A percentile compares a stretch with the other conserved stretches of the same genome.
Evolutionary conservation across 2,329 filamentous ascomycete genomes (phyloP).

Genomic region (Colletotrichum shisoi): DNA sequence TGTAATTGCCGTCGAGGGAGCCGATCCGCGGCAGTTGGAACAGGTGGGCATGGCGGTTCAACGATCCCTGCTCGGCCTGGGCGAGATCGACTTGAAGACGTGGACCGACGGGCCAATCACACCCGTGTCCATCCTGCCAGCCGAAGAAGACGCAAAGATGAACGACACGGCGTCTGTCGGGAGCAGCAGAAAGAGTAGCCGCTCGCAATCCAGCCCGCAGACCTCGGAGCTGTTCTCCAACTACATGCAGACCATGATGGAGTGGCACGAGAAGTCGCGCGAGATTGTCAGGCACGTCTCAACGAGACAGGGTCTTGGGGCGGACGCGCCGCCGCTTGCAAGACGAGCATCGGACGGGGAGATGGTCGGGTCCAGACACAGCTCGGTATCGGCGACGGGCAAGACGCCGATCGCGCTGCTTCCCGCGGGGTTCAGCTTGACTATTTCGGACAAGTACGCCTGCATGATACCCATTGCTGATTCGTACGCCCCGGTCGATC

Average conservation of each 20-base stretch:
- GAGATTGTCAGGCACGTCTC: conserved; percentile 69
- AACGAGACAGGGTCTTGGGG: conserved; percentile 37
- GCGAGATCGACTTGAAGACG: conserved; percentile 53
- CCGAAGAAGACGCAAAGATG: conserved; percentile 36
- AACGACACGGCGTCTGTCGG: conserved; percentile 22
- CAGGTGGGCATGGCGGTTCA: conserved; percentile 72
- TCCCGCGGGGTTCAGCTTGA: conserved; percentile 80
- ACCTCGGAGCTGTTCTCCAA: conserved; percentile 55
- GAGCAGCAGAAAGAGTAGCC: conserved; percentile 38
- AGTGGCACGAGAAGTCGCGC: conserved; percentile 78
- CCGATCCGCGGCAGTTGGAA: conserved; percentile 59
- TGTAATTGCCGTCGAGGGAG: conserved; percentile 84
- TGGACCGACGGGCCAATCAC: conserved; percentile 53
- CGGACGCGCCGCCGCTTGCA: conserved; percentile 19
- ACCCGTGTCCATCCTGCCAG: conserved; percentile 28
- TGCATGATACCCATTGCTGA: conserved; percentile 77
- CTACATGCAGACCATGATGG: conserved; percentile 73
- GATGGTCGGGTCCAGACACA: conserved; percentile 13
- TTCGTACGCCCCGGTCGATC: conserved; percentile 80
- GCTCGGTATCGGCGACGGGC: conserved; percentile 18
- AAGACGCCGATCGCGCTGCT: conserved; percentile 76
- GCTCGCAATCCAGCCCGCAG: conserved; percentile 42
- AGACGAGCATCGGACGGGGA: conserved; percentile 36
- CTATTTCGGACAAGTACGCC: conserved; percentile 78
- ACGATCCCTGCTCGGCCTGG: conserved; percentile 62